Base-by-base conservation (phyloP, 805 yeast species). In the Torulaspora gathmanii region DNA sequence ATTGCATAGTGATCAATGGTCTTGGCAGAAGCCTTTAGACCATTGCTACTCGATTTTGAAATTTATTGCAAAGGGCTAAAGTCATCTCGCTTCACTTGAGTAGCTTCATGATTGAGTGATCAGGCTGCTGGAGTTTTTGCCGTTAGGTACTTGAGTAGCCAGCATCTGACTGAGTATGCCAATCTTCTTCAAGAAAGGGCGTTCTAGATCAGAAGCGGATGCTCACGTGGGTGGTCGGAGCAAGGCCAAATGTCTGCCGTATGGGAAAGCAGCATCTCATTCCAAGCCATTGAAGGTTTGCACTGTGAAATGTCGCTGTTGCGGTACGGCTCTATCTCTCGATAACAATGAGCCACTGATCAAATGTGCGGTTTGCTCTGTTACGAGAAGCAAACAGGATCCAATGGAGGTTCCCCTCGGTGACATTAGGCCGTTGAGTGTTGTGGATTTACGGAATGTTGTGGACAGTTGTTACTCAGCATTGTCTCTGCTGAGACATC, bases 361-460 rank as follows among this genome's bases (percentile, higher is more conserved):
- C 57, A 73, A 75, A 46, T 86, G 95, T 57, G 70, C 80, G 0
- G 70, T 78, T 3, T 86, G 95, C 55, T 72, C 70, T 29, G 74
- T 82, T 5, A 78, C 79, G 1, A 67, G 69, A 26, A 49, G 67
- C 10, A 37, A 33, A 13, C n/a, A 37, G 10, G n/a, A 19, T 13
- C n/a, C 31, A 12, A 3, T 19, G 20, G 10, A 20, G 27, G 13
- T 11, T 8, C 16, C n/a, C n/a, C 9, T 8, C 16, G 31, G 9
- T 13, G 12, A 19, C 27, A n/a, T 10, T 13, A 22, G n/a, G 29
- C 20, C 27, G 4, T 44, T 52, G 9, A 49, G 47, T 7, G 10
- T 46, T 3, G 5, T 9, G 4, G 41, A 40, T 11, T 33, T 57
- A 28, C 40, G 40, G 25, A 27, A 22, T 10, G 19, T 53, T 11